phyloP scores from a whole-genome alignment of 2,329 filamentous ascomycete species.

The Ploettnerulaceae sp. region DNA sequence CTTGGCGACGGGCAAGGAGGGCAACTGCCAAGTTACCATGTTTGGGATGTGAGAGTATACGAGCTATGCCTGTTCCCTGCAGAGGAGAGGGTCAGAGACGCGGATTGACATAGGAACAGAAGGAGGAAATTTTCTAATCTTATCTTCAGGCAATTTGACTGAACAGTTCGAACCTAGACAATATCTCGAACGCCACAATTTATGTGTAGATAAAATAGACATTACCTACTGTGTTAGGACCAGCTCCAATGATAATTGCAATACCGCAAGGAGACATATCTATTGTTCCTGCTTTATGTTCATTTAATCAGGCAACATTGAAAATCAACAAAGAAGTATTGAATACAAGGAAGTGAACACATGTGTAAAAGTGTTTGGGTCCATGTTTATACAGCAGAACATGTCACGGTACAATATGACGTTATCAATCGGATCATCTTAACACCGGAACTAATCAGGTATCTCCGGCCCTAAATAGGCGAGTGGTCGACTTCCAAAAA shows the following conservation, averaged over 20 bases:
- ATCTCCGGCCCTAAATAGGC: too few relatives aligned
- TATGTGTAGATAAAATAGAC: neutral
- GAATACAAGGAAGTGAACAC: neutral
- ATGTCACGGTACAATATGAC: too few relatives aligned
- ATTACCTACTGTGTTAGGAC: constrained; percentile 37
- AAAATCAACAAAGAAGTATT: neutral
- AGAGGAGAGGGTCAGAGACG: constrained; percentile 9
- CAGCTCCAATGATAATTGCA: constrained; percentile 48
- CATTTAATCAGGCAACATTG: neutral
- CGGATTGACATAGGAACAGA: neutral
- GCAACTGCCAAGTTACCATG: constrained; percentile 53
- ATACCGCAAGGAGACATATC: constrained; percentile 44
- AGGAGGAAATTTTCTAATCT: neutral
- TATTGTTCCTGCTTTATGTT: neutral
- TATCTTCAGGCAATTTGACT: too few relatives aligned
- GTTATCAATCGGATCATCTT: too few relatives aligned
- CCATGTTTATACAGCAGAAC: too few relatives aligned
- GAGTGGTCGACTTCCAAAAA: too few relatives aligned
- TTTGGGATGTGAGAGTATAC: constrained; percentile 47
- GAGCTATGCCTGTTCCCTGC: constrained; percentile 51
- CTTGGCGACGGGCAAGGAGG: constrained; percentile 45
- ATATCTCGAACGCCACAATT: too few relatives aligned
- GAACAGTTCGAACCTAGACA: too few relatives aligned
- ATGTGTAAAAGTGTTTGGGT: too few relatives aligned
- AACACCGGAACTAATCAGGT: too few relatives aligned